Evolutionary conservation across 805 yeast genomes (phyloP), one percentile per base, ranked within the genome.

Genomic region (Cyberlindnera maritima): DNA sequence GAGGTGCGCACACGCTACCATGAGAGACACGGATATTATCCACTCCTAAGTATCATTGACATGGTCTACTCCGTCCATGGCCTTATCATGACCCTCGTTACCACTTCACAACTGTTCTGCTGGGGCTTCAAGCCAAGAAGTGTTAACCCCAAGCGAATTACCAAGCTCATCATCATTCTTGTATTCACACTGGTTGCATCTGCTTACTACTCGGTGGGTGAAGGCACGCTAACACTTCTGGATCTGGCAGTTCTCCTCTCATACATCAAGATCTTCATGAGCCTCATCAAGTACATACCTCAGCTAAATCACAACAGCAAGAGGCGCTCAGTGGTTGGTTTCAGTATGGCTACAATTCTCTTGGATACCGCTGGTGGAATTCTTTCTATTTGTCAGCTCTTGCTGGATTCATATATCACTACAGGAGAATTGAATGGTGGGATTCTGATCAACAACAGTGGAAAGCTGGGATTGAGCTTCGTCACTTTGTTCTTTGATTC

Each of bases 321-420:
- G 39, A 78, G 96, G 54, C 80, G 83, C 58, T 85, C 96, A 4
- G 90, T 90, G 46, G 76, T 80, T 47, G 98, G 98, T 2, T 83
- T 94, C 57, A 85, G 96, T 46, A 77, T 92, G 52, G 76, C 88
- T 11, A 67, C 73, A 2, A 67, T 68, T 1, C 43, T 58, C 5
- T 48, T 70, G 19, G 76, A 71, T 55, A 40, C 62, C 14, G 50
- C 63, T 9, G 76, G 76, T 14, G 70, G 75, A 11, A 20, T 54
- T 2, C 45, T 61, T 4, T 60, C 65, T 1, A 53, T 47, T 8
- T 17, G 38, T 4, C 63, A 60, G 39, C 39, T 61, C 9, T 52
- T 61, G 19, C 31, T 62, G 25, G 64, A 60, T 36, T 51, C 63
- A 2, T 60, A 59, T 33, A 43, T 56, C 13, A 49, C 59, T 12